Percentiles rank a stretch among this genome's conserved stretches.
Conservation (phyloP, 2,329 filamentous ascomycete genomes). For the Thelonectria olida region DNA sequence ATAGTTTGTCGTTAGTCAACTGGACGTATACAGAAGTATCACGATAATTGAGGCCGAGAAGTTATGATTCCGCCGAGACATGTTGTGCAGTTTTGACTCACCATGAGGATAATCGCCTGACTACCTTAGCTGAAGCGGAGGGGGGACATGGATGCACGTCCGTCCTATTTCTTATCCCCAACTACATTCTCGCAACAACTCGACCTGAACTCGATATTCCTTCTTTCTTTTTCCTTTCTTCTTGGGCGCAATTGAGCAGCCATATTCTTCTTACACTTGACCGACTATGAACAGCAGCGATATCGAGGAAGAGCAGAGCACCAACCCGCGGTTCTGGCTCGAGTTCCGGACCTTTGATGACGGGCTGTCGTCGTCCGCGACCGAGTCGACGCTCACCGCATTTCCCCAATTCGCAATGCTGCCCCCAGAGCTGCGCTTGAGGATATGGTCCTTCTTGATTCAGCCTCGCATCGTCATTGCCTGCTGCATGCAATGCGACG, state of each 20-base stretch:
- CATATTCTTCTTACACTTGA: background rate
- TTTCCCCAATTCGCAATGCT: constrained; percentile 52
- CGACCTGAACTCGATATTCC: background rate
- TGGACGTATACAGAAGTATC: background rate
- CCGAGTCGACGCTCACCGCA: constrained; percentile 26
- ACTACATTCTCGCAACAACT: background rate
- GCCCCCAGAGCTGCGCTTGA: constrained; percentile 58
- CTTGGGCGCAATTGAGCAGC: constrained; percentile 11
- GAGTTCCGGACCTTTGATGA: constrained; percentile 57
- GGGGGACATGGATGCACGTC: constrained; percentile 24
- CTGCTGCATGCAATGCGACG: constrained; percentile 51
- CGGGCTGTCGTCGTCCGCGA: constrained; percentile 41
- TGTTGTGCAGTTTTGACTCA: constrained; percentile 18
- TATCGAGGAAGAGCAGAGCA: constrained; percentile 37
- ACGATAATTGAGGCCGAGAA: background rate
- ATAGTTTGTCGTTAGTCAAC: background rate
- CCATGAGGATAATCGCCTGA: constrained; percentile 34
- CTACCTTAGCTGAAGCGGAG: constrained; percentile 7
- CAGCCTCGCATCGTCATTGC: constrained; percentile 56
- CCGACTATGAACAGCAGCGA: constrained; percentile 30
- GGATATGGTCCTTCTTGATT: constrained; percentile 57
- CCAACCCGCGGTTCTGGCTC: constrained; percentile 52
- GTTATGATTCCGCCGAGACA: background rate
- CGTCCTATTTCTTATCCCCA: constrained; percentile 24
- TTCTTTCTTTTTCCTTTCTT: background rate